Conservation (phyloP, 805 yeast genomes). For the Cyberlindnera bimundalis region DNA sequence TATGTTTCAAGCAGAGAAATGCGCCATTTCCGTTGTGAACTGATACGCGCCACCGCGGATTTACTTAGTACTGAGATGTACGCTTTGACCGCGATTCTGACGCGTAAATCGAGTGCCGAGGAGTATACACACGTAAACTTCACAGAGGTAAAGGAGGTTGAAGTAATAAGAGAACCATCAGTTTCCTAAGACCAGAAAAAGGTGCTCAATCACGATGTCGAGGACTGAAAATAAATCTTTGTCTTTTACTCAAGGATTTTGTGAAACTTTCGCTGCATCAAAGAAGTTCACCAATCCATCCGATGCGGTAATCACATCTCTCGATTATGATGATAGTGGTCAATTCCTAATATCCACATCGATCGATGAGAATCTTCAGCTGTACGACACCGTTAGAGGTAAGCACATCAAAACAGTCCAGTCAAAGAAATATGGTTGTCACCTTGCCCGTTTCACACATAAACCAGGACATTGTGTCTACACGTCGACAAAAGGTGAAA, state of each 20-base stretch:
- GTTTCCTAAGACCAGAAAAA: neutral
- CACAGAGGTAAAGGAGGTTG: too few species aligned
- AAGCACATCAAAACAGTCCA: conserved; percentile 62
- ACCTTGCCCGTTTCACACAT: conserved; percentile 81
- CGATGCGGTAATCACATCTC: conserved; percentile 51
- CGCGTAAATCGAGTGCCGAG: too few species aligned
- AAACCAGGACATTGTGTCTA: conserved; percentile 68
- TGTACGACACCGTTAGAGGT: conserved; percentile 75
- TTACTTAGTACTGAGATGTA: neutral
- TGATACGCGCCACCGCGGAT: too few species aligned
- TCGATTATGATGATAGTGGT: conserved; percentile 84
- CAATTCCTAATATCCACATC: conserved; percentile 72
- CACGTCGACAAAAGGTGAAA: conserved; percentile 78
- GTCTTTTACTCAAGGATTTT: conserved; percentile 6
- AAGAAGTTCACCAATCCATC: conserved; percentile 51
- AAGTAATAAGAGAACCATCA: neutral
- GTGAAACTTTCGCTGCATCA: conserved; percentile 33
- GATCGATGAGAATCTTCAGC: conserved; percentile 75
- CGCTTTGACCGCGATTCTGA: neutral
- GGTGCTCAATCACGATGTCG: neutral
- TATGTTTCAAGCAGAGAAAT: too few species aligned
- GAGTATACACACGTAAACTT: neutral
- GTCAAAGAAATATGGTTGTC: conserved; percentile 90
- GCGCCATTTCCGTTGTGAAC: too few species aligned
- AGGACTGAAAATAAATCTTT: neutral